Conservation (phyloP, 768 basidiomycete genomes). For the Serendipita indica region DNA sequence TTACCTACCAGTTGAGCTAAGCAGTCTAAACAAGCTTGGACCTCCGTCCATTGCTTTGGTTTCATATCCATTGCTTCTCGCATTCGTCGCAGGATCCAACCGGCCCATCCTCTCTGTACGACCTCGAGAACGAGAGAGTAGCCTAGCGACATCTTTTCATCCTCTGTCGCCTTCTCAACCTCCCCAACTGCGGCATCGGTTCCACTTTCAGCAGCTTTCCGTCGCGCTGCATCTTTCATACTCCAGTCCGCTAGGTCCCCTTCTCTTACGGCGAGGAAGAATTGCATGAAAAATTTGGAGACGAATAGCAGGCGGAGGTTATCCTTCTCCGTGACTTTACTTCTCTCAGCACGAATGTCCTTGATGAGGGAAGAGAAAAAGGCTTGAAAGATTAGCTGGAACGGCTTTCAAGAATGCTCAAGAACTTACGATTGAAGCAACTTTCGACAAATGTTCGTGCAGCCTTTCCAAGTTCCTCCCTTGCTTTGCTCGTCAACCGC, state of each 20-base stretch:
- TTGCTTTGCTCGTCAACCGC: constrained; percentile 31
- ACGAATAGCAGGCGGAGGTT: constrained; percentile 78
- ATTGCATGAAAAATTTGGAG: constrained; percentile 83
- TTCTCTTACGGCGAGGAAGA: constrained; percentile 47
- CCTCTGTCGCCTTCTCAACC: constrained; percentile 24
- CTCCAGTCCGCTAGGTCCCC: constrained; percentile 19
- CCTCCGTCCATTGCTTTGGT: constrained; percentile 89
- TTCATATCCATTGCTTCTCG: constrained; percentile 81
- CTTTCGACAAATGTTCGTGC: constrained; percentile 61
- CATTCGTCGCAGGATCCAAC: constrained; percentile 85
- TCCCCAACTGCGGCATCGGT: constrained; percentile 25
- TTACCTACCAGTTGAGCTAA: constrained; percentile 59
- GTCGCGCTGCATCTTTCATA: background rate
- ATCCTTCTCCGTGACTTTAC: constrained; percentile 90
- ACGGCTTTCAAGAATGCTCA: too few species aligned
- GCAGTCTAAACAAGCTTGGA: constrained; percentile 89
- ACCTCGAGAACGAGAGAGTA: constrained; percentile 55
- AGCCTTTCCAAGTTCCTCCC: constrained; percentile 46
- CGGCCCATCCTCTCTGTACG: constrained; percentile 72
- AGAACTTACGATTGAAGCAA: constrained; percentile 73
- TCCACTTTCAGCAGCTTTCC: background rate
- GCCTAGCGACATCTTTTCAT: constrained; percentile 18
- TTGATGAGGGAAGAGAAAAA: constrained; percentile 75
- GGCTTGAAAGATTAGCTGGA: constrained; percentile 43
- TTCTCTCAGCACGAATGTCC: constrained; percentile 84